Evolutionary conservation across 345 rosid species (phyloP), one percentile per base, ranked within the genome.

Genomic region (Angophora floribunda): DNA sequence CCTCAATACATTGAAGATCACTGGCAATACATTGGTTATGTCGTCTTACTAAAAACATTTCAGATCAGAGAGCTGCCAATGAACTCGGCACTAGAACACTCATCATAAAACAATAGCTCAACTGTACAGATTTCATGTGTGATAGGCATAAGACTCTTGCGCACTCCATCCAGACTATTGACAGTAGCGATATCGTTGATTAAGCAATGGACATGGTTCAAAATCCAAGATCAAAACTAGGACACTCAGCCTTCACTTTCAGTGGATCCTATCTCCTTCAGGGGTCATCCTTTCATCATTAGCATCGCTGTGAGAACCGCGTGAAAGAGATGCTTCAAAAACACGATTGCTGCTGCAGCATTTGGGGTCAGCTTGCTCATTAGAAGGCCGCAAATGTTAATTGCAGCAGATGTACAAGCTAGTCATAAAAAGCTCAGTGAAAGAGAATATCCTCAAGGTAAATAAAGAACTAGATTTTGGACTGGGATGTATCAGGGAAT

Each of bases 151-250:
- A 26, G 30, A 63, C n/a, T 63, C 36, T 63, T 63, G 70, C 3
- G 9, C 36, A 0, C 17, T 63, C 36, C 70, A 63, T 63, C 70
- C 9, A n/a, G 17, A 63, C 0, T 63, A 36, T 63, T 3, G 8
- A 63, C 36, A 6, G 70, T n/a, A 63, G 30, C 65, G 24, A 2
- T 59, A 59, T 59, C 10, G 70, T 63, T 28, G 70, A 63, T n/a
- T 63, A 13, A 13, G 70, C 70, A 63, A 63, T 63, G 70, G 32
- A 28, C 32, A 63, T 28, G 70, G 86, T 44, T 94, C 93, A 93
- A 53, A 94, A 88, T 90, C 94, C 96, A 16, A 95, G 93, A 91
- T 94, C 95, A 87, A 96, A 95, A 91, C 92, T 92, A 15, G 94
- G 90, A 87, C 90, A 89, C 79, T 90, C 87, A 49, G 79, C 86